Conservation (phyloP, 202 grass and related monocot genomes). For the Zoysia matrella region DNA sequence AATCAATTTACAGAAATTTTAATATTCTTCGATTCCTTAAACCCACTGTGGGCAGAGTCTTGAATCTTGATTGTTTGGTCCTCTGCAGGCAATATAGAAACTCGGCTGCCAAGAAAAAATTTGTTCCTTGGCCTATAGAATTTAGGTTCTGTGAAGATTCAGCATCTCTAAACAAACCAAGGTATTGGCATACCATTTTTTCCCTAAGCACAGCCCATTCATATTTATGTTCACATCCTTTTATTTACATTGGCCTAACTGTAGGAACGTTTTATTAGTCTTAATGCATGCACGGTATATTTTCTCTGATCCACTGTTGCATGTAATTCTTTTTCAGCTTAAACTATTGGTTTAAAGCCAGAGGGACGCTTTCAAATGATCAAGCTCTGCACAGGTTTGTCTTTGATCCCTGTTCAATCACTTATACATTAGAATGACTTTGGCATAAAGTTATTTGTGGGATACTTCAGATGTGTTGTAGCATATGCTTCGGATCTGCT, state of each 20-base stretch:
- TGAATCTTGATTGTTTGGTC: constrained; percentile 32
- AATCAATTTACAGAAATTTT: constrained; percentile 28
- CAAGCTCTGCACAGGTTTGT: constrained; percentile 87
- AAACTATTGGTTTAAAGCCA: constrained; percentile 91
- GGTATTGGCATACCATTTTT: constrained; percentile 44
- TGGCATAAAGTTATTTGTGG: constrained; percentile 30
- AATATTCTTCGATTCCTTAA: constrained; percentile 23
- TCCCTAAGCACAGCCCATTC: neutral
- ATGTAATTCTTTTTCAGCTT: constrained; percentile 60
- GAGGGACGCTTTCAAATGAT: constrained; percentile 89
- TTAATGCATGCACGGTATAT: neutral
- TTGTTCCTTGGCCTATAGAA: constrained; percentile 93
- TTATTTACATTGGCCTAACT: neutral
- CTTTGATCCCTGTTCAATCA: constrained; percentile 30
- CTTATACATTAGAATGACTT: neutral
- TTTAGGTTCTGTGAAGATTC: constrained; percentile 88
- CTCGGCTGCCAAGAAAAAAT: constrained; percentile 80
- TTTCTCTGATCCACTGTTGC: constrained; percentile 27
- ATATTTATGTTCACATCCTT: too few relatives aligned
- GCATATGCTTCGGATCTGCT: constrained; percentile 98
- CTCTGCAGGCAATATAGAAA: constrained; percentile 84
- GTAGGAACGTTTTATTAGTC: constrained; percentile 16
- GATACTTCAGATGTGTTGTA: constrained; percentile 80
- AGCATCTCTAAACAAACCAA: constrained; percentile 72
- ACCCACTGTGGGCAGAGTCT: neutral